Conservation (phyloP, 768 basidiomycete species). For the Hypholoma sublateritium region DNA sequence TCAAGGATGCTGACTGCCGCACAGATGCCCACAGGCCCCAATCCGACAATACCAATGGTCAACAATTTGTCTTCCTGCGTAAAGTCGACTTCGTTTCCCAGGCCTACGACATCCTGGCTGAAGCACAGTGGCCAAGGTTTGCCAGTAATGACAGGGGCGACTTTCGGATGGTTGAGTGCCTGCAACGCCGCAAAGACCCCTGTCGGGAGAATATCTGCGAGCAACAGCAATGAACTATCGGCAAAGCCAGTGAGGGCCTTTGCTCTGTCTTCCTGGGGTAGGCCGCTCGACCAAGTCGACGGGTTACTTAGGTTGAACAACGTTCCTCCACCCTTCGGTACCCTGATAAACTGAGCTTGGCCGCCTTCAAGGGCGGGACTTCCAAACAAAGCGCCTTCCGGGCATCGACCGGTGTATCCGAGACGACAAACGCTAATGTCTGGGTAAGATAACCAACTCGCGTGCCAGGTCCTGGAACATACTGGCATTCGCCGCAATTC, state of each 20-base stretch:
- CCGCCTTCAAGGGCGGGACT: slow-evolving; percentile 66
- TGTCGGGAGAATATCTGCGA: slow-evolving; percentile 81
- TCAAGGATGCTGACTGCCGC: slow-evolving; percentile 65
- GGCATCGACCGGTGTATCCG: slow-evolving; percentile 73
- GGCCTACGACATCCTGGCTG: slow-evolving; percentile 19
- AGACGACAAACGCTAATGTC: slow-evolving; percentile 60
- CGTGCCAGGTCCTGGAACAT: slow-evolving; percentile 22
- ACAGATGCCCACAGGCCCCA: slow-evolving; percentile 82
- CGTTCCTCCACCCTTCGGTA: slow-evolving; percentile 80
- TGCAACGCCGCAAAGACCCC: slow-evolving; percentile 77
- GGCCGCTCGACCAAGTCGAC: slow-evolving; percentile 41
- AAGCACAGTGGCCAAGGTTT: slow-evolving; percentile 58
- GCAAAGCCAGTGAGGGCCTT: slow-evolving; percentile 42
- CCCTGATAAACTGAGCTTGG: slow-evolving; percentile 78
- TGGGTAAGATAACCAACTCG: neutral
- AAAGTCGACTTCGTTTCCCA: slow-evolving; percentile 31
- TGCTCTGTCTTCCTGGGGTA: slow-evolving; percentile 34
- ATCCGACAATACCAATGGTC: slow-evolving; percentile 67
- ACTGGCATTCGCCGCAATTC: slow-evolving; percentile 89
- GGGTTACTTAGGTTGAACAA: slow-evolving; percentile 62
- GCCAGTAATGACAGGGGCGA: slow-evolving; percentile 57
- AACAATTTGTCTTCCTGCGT: slow-evolving; percentile 48
- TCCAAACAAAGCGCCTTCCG: slow-evolving; percentile 62
- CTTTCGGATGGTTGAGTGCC: slow-evolving; percentile 71
- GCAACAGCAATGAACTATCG: slow-evolving; percentile 67